Conservation (phyloP, 169 alveolate species). For the Cyclospora cayetanensis region DNA sequence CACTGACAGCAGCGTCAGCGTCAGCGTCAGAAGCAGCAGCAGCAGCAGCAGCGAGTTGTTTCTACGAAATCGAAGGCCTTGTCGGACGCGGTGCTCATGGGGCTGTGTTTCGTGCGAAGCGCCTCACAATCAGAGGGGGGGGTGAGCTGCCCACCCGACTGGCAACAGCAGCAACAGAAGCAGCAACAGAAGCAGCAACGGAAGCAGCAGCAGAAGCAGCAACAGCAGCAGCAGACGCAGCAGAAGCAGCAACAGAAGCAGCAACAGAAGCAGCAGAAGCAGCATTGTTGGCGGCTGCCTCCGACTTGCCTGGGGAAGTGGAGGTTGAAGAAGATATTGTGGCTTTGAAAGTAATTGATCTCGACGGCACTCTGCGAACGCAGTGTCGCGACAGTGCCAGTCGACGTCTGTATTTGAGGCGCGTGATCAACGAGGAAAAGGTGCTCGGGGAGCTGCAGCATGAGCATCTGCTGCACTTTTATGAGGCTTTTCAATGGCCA, state of each 20-base stretch:
- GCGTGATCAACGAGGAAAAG: background rate
- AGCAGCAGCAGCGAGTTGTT: slow-evolving; percentile 12
- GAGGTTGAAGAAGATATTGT: slow-evolving; percentile 54
- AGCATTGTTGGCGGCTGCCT: too few species aligned
- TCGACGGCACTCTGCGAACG: slow-evolving; percentile 57
- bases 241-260: background rate
- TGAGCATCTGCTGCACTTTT: background rate
- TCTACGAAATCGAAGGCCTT: slow-evolving; percentile 36
- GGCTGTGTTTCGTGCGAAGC: slow-evolving; percentile 52
- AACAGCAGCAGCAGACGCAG: background rate
- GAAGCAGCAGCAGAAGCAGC: background rate
- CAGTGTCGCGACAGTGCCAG: slow-evolving; percentile 26
- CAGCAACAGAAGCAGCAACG: slow-evolving; percentile 8
- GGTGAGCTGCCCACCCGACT: background rate
- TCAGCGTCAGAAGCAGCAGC: too few species aligned
- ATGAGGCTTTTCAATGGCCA: slow-evolving; percentile 65
- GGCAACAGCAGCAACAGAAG: background rate
- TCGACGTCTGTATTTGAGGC: background rate
- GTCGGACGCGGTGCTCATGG: slow-evolving; percentile 71
- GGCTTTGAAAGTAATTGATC: slow-evolving; percentile 65
- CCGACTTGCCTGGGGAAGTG: too few species aligned
- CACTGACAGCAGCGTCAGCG: background rate
- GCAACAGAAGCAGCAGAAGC: background rate
- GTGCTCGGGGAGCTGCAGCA: slow-evolving; percentile 16
- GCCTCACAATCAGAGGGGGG: slow-evolving; percentile 1